A percentile compares a stretch with the other conserved stretches of the same genome.
Evolutionary conservation across 148 eudicot genomes (phyloP).

Genomic region (Vaccinium corymbosum): DNA sequence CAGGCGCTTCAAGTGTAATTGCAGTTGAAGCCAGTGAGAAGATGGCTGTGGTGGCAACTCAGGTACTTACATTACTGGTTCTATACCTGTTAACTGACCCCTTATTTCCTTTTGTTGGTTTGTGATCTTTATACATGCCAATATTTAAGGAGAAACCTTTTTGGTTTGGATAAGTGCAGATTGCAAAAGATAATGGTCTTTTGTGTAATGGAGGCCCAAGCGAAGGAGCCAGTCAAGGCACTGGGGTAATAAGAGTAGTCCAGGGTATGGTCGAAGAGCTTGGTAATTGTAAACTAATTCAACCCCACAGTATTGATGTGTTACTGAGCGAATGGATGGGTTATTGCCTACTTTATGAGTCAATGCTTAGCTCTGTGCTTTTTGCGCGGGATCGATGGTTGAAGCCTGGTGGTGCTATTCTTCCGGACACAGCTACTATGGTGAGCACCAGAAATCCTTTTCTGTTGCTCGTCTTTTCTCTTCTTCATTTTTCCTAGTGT

Average conservation of each 20-base stretch:
- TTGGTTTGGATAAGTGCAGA: constrained; percentile 38
- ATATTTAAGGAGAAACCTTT: not conserved
- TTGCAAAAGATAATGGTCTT: constrained; percentile 75
- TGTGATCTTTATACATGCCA: not conserved
- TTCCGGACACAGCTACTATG: constrained; percentile 94
- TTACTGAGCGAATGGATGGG: constrained; percentile 99
- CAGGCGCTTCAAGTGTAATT: constrained; percentile 86
- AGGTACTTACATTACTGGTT: constrained; percentile 36
- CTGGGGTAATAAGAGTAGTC: constrained; percentile 62
- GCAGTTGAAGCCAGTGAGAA: constrained; percentile 95
- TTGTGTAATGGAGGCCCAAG: constrained; percentile 29
- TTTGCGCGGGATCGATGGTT: constrained; percentile 90
- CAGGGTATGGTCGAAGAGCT: constrained; percentile 97
- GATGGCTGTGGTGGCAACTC: constrained; percentile 85
- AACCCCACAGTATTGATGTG: constrained; percentile 78
- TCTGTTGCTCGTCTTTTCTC: constrained; percentile 2
- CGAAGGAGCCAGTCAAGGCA: constrained; percentile 17
- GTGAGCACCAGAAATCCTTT: constrained; percentile 29
- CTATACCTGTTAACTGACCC: not conserved
- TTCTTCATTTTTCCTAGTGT: not conserved
- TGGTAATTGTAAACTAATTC: constrained; percentile 39
- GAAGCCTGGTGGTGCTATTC: constrained; percentile 97
- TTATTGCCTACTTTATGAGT: constrained; percentile 89
- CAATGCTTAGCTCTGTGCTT: constrained; percentile 89
- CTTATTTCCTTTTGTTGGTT: constrained; percentile 1